Evolutionary conservation across 257 asterid species (phyloP), one percentile per base, ranked within the genome.

Genomic region (Plectranthus barbatus): DNA sequence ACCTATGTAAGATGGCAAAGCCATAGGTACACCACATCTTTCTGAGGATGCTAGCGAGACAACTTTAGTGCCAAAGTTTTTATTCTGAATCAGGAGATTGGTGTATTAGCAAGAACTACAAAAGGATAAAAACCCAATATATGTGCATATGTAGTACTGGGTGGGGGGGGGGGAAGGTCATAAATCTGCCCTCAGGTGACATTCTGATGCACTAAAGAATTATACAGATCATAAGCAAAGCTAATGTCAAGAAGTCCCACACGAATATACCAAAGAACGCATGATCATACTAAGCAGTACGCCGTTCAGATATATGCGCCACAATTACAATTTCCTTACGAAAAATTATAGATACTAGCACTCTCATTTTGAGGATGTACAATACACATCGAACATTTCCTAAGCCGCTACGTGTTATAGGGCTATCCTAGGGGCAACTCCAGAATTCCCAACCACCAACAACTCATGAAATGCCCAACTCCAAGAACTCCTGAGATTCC

Each of bases 71-170:
- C 67, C 74, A 64, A 70, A 8, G 10, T 37, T 55, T 67, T 67
- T 71, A 64, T 29, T 63, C 95, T 85, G 84, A 68, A 69, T 71
- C 55, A 55, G 14, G 18, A 26, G 40, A 33, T 42, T 44, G 10
- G 29, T 55, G 48, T 26, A 40, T 50, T 29, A 18, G 48, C 74
- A 72, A 69, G 67, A 70, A 44, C 61, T 24, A 49, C 56, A 44
- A 31, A 52, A 20, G 60, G 66, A 29, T 19, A 14, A 67, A 20
- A 26, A 26, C n/a, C n/a, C n/a, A n/a, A n/a, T n/a, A n/a, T n/a
- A n/a, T n/a, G n/a, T n/a, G n/a, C n/a, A n/a, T n/a, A n/a, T n/a
- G n/a, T n/a, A n/a, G n/a, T n/a, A n/a, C n/a, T n/a, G n/a, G n/a
- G n/a, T n/a, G n/a, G n/a, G n/a, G n/a, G n/a, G 14, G 37, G 12